Evolutionary conservation across 768 basidiomycete genomes (phyloP).

Genomic region (Macrolepiota albuminosa): DNA sequence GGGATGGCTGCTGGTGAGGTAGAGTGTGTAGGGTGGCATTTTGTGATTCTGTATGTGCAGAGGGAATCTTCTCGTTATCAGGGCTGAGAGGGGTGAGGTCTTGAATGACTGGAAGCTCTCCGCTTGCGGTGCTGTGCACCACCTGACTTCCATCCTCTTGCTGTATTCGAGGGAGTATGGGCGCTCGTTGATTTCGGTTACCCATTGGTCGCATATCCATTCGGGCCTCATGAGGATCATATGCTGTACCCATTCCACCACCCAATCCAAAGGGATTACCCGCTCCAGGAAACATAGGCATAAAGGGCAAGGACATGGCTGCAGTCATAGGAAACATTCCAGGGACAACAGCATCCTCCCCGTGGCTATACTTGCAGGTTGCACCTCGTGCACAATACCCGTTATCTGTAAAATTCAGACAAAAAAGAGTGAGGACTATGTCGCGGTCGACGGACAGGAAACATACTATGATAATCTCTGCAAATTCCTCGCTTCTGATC

Average conservation of each 20-base stretch:
- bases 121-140: slow-evolving; percentile 40
- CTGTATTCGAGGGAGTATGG: slow-evolving; percentile 50
- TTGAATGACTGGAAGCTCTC: slow-evolving; percentile 80
- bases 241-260: slow-evolving; percentile 41
- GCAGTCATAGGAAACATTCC: slow-evolving; percentile 56
- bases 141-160: slow-evolving; percentile 46
- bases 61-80: slow-evolving; percentile 25
- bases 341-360: slow-evolving; percentile 80
- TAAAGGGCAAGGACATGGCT: slow-evolving; percentile 50
- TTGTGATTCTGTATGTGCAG: slow-evolving; percentile 20
- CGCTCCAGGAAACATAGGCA: slow-evolving; percentile 62
- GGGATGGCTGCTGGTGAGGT: slow-evolving; percentile 14
- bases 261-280: slow-evolving; percentile 51
- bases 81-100: slow-evolving; percentile 64
- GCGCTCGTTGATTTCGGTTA: slow-evolving; percentile 46
- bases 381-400: slow-evolving; percentile 90
- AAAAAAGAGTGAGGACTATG: slow-evolving; percentile 3
- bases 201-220: slow-evolving; percentile 70
- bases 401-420: slow-evolving; percentile 48
- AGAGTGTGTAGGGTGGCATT: slow-evolving; percentile 22
- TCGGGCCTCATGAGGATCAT: slow-evolving; percentile 74
- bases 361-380: slow-evolving; percentile 90
- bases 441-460: not conserved
- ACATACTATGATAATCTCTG: slow-evolving; percentile 90
- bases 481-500: slow-evolving; percentile 77